phyloP scores from a whole-genome alignment of 331 rosid species.

The Arachis monticola region DNA sequence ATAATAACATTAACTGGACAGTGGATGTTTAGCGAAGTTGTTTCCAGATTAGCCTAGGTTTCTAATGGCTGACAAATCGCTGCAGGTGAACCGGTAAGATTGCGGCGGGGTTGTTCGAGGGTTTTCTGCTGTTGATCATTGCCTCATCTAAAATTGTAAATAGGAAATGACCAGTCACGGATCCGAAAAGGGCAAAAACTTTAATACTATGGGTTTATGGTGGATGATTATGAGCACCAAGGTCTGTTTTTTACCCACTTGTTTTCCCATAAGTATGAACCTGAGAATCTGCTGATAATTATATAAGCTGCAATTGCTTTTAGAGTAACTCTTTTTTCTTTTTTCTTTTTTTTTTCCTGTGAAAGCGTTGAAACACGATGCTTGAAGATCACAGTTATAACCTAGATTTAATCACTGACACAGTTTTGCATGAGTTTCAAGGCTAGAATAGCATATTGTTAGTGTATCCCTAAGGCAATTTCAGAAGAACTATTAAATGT shows the following conservation, averaged over 20 bases:
- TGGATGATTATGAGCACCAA: conserved; percentile 45
- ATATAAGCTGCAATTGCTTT: conserved; percentile 30
- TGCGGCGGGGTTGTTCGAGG: conserved; percentile 46
- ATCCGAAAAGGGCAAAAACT: conserved; percentile 36
- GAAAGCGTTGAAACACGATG: conserved; percentile 36
- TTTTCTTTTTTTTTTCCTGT: conserved; percentile 21
- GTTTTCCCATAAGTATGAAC: conserved; percentile 25
- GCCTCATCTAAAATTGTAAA: conserved; percentile 49
- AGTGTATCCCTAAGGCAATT: conserved; percentile 18
- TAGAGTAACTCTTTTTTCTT: conserved; percentile 20
- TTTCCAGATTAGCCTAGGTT: conserved; percentile 40
- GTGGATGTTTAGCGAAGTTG: conserved; percentile 51
- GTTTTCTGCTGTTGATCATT: conserved; percentile 46
- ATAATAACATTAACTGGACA: conserved; percentile 57
- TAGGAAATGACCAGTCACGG: conserved; percentile 45
- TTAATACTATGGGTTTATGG: conserved; percentile 42
- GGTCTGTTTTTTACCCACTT: conserved; percentile 45
- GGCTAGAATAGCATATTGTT: conserved; percentile 33
- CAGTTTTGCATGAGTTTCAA: conserved; percentile 39
- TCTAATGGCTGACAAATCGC: conserved; percentile 47
- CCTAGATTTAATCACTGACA: conserved; percentile 36
- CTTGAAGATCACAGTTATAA: conserved; percentile 41
- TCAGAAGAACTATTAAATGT: conserved; percentile 20
- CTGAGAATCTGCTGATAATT: conserved; percentile 44
- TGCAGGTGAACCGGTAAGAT: conserved; percentile 43